phyloP scores from a whole-genome alignment of 257 asterid species.

The Nicotiana sylvestris region DNA sequence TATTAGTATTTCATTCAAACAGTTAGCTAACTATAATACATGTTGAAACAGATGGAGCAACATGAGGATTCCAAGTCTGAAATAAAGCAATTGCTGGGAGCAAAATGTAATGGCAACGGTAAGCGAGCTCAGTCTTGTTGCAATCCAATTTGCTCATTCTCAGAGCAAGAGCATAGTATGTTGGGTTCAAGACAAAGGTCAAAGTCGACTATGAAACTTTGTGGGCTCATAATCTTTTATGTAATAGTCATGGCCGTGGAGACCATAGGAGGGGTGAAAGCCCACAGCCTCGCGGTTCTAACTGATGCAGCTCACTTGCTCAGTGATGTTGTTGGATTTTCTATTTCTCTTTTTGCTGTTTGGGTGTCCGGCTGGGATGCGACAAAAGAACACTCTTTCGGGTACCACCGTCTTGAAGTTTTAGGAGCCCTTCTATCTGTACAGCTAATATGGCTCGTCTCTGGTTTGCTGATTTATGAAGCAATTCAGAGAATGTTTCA shows the following conservation, averaged over 20 bases:
- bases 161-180: constrained; percentile 30
- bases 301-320: constrained; percentile 80
- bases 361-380: constrained; percentile 70
- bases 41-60: constrained; percentile 46
- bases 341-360: constrained; percentile 60
- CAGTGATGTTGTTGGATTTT: constrained; percentile 60
- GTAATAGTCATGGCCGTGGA: constrained; percentile 55
- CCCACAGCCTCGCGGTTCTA: constrained; percentile 77
- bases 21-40: not conserved
- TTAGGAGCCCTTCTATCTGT: constrained; percentile 74
- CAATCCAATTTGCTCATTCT: constrained; percentile 62
- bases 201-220: constrained; percentile 49
- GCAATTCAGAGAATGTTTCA: constrained; percentile 51
- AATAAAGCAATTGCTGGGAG: constrained; percentile 27
- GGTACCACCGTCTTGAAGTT: constrained; percentile 70
- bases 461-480: constrained; percentile 52
- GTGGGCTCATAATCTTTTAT: constrained; percentile 53
- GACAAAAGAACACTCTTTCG: constrained; percentile 63
- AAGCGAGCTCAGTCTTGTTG: constrained; percentile 31
- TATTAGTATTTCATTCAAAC: not conserved
- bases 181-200: constrained; percentile 50
- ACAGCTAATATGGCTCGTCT: constrained; percentile 72
- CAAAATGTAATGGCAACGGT: constrained; percentile 19
- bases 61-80: constrained; percentile 18
- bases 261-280: constrained; percentile 62